Base-by-base conservation (phyloP, 345 rosid species). In the Eucalyptus pauciflora region DNA sequence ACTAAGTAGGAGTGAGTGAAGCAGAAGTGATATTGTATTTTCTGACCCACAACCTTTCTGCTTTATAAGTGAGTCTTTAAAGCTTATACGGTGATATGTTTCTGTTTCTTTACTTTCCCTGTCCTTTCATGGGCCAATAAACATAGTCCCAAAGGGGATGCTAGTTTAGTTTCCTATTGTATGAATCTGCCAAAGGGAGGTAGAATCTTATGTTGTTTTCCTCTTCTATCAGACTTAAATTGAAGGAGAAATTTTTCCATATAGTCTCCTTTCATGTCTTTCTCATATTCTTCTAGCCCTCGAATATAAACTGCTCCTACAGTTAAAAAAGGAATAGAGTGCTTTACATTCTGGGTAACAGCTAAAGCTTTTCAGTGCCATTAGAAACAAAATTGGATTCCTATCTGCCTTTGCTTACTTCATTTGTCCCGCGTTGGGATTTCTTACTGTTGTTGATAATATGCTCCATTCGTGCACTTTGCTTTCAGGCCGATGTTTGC, bases 401-500 rank as follows among this genome's bases (percentile, higher is more conserved):
- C 27, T 37, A 37, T 76, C 8, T 76, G 5, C 83, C 48, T 76
- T 76, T 76, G 15, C 48, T 76, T 76, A 3, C 33, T 37, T 37
- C 83, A 76, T 76, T 76, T 10, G 83, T 76, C 46, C 14, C 20
- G 27, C 14, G 16, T 86, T 33, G 41, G 67, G 67, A 85, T 33
- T 88, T 56, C 76, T 20, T 27, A 27, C 33, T 88, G 69, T 87
- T 20, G 52, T 29, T 25, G 83, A 33, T 10, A 33, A 20, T 51
- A 56, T 86, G 43, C 46, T 25, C 13, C 69, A 43, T 50, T 89
- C 1, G 18, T 50, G 87, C 14, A 18, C 86, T n/a, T 45, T 62
- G 41, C 88, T 60, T 89, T 56, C 91, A 95, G 98, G 96, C 98
- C 22, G 98, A 96, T 94, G 91, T 98, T 60, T 98, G 99, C 81